Percentiles rank a stretch among this genome's conserved stretches.
Evolutionary conservation across 305 asterid genomes (phyloP).

Genomic region (Fraxinus latifolia): DNA sequence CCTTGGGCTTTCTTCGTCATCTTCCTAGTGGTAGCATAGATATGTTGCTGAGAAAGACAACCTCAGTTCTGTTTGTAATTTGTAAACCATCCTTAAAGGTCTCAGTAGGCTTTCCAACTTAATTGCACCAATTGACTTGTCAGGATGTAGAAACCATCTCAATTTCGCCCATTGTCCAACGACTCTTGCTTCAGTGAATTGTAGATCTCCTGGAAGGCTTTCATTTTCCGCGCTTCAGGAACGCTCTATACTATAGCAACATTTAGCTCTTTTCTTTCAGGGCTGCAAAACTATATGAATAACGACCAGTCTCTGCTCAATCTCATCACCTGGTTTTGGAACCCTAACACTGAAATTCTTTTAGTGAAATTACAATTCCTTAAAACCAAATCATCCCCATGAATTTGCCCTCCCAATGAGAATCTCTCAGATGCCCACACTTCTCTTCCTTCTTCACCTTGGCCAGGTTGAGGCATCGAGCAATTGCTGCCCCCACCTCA

Average conservation of each 20-base stretch:
- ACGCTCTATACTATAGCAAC: not conserved
- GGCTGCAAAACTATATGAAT: not conserved
- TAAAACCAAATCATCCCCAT: not conserved
- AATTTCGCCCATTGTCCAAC: not conserved
- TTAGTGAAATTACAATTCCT: not conserved
- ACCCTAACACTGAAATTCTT: not conserved
- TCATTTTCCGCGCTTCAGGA: not conserved
- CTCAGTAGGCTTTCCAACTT: not conserved
- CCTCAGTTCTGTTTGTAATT: not conserved
- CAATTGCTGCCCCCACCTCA: not conserved
- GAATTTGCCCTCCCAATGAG: not conserved
- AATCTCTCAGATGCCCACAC: not conserved
- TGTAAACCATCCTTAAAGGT: not conserved
- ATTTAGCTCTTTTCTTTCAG: not conserved
- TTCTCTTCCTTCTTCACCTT: not conserved
- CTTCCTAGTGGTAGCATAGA: not conserved
- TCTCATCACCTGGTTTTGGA: not conserved
- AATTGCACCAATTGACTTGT: not conserved
- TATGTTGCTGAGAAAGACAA: not conserved
- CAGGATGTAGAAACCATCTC: not conserved
- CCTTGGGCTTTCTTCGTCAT: not conserved
- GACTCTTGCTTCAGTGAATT: not conserved
- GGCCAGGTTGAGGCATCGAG: not conserved
- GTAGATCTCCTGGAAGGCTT: not conserved
- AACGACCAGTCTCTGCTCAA: not conserved